Evolutionary conservation across 2,329 filamentous ascomycete species (phyloP), one percentile per base, ranked within the genome.

Genomic region (Rachicladosporium sp.): DNA sequence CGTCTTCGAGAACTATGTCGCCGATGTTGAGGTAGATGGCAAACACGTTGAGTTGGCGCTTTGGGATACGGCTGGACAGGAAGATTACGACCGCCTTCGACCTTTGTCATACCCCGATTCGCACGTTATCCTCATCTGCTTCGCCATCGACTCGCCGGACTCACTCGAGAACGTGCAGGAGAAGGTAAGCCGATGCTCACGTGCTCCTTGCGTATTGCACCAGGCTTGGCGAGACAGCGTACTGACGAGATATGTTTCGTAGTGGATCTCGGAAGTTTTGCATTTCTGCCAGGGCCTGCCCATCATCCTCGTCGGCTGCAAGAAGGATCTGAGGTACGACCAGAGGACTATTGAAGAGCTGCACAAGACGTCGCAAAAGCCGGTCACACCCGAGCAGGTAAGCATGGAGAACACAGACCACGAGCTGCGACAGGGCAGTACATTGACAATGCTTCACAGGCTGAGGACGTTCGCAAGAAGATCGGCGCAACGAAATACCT

Each of bases 1-100:
- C 57, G 91, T 98, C 59, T 98, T 98, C 69, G 91, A 98, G 76
- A 98, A 98, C 82, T 98, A 98, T 61, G 91, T 98, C 61, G 91
- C 91, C 79, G 91, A 98, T 76, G 91, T 98, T 65, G 89, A 98
- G 74, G 91, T 98, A 59, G 91, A 98, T 75, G 87, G 87, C 73
- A 96, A 96, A 76, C 91, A 95, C 67, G 91, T 98, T 59, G 91
- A 98, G 74, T 78, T 98, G 68, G 91, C 91, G 66, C 78, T 98
- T 63, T 98, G 91, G 91, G 91, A 98, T 95, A 98, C 91, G 58
- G 91, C 91, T 70, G 91, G 91, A 56, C 91, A 98, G 76, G 91
- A 98, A 76, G 91, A 98, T 73, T 98, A 98, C 72, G 91, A 98
- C 67, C 88, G 91, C 76, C 88, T 98, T 65, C 86, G 91, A 65